Evolutionary conservation across 1,139 yeast species (phyloP), one percentile per base, ranked within the genome.

Genomic region (Saccharomycopsis hybrid): DNA sequence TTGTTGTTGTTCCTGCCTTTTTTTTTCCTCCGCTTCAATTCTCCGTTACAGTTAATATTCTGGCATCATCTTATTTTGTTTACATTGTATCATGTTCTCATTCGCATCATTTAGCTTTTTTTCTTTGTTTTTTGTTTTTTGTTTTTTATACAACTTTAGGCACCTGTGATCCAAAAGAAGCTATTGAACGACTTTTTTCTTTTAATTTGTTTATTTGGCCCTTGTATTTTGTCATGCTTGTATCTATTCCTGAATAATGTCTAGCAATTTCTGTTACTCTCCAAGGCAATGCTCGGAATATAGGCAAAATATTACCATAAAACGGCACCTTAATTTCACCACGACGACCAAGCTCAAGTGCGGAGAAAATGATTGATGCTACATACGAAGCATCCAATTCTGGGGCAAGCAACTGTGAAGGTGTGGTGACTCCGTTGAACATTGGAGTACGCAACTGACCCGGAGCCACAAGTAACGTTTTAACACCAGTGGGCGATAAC

Each of bases 401-500:
- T 0, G 97, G 97, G 0, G 97, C 97, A 18, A 89, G 63, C 2
- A 83, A 55, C 1, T 72, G 66, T 3, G 86, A 80, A 0, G 97
- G 96, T 0, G 95, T 83, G 31, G 64, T 58, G 4, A 90, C 85
- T 2, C 82, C 80, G 33, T 67, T 69, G 62, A 90, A 90, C 86
- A 90, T 76, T 4, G 65, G 60, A 0, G 96, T 87, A 49, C 72
- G 74, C 54, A 90, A 64, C 62, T 90, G 97, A 0, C 98, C 97
- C 0, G 96, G 95, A 59, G 94, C 82, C 0, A 90, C 73, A 41
- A 90, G 69, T 50, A 90, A 66, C 0, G 95, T 84, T 58, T 81
- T 82, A 25, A 89, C 76, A 1, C 87, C 86, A 49, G 66, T 68
- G 39, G 41, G 47, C 4, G 29, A 4, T 13, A 72, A 56, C 3